Base-by-base conservation (phyloP, 805 yeast species). In the Zygotorulaspora florentina region DNA sequence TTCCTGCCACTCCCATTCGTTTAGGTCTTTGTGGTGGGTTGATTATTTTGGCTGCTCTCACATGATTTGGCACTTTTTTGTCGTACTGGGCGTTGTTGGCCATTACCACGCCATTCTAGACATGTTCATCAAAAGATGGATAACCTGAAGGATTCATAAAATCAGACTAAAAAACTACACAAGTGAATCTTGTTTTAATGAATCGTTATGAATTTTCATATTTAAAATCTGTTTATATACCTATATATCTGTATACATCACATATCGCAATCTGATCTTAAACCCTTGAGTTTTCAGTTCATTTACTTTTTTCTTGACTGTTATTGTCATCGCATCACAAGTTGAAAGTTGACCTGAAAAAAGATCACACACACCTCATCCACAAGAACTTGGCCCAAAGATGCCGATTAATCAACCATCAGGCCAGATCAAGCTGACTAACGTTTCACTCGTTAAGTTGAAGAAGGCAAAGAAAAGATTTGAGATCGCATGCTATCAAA, bases 401-500 rank as follows among this genome's bases (percentile, higher is more conserved):
- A 77, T 76, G 81, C 70, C 71, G 13, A 88, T 90, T 50, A 82
- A 84, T 54, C 98, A 93, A 67, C 99, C 99, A 2, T 77, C 81
- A 12, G 81, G 87, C 30, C 96, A 87, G 65, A 90, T 93, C 53
- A 85, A 81, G 62, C 76, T 93, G 58, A 93, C 99, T 42, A 93
- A 93, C 65, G 98, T 93, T 27, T 89, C 98, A 25, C 72, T 91
- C 47, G 97, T 93, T 38, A 76, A 93, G 39, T 81, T 93, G 80
- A 86, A 85, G 58, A 89, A 87, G 64, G 96, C 90, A 35, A 88
- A 87, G 62, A 87, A 87, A 66, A 73, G 96, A 53, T 93, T 89
- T 57, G 99, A 93, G 66, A 77, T 93, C 37, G 98, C 98, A 0
- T 93, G 99, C 61, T 93, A 93, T 65, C 96, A 87, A 61, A 93